phyloP scores from a whole-genome alignment of 805 yeast species.

The Gaillardinia entomophila region DNA sequence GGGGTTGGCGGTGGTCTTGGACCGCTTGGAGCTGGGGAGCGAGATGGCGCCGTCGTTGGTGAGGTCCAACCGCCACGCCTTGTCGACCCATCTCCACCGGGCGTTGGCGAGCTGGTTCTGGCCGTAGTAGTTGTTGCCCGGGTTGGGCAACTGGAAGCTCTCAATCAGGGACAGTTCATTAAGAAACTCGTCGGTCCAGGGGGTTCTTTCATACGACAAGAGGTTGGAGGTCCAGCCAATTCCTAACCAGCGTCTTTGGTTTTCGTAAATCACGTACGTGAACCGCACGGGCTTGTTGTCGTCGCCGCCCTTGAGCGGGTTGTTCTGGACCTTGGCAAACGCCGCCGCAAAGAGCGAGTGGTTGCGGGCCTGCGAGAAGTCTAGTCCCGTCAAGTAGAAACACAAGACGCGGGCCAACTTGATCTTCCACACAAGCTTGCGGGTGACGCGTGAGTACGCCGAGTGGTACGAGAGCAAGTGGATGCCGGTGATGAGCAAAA shows the following conservation, averaged over 20 bases:
- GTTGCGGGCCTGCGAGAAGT: slow-evolving; percentile 47
- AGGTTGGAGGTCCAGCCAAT: slow-evolving; percentile 96
- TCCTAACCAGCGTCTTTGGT: slow-evolving; percentile 95
- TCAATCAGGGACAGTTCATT: slow-evolving; percentile 80
- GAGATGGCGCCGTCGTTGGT: slow-evolving; percentile 84
- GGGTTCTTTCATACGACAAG: slow-evolving; percentile 85
- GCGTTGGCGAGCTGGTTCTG: slow-evolving; percentile 35
- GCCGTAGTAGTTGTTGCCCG: slow-evolving; percentile 33
- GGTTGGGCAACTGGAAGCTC: slow-evolving; percentile 73
- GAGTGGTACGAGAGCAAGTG: slow-evolving; percentile 80
- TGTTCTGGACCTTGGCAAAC: slow-evolving; percentile 45
- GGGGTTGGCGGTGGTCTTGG: slow-evolving; percentile 63
- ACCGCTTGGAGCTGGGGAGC: slow-evolving; percentile 52
- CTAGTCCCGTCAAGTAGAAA: slow-evolving; percentile 84
- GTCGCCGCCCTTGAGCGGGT: slow-evolving; percentile 10
- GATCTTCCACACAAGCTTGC: slow-evolving; percentile 83
- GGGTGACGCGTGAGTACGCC: slow-evolving; percentile 73
- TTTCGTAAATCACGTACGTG: slow-evolving; percentile 89
- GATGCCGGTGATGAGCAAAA: slow-evolving; percentile 54
- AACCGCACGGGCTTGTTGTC: slow-evolving; percentile 58
- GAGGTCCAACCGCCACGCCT: slow-evolving; percentile 84
- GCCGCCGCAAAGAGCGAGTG: slow-evolving; percentile 50
- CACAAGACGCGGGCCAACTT: slow-evolving; percentile 61
- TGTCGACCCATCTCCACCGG: slow-evolving; percentile 94
- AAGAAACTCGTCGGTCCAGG: slow-evolving; percentile 96